phyloP scores from a whole-genome alignment of 441 rosid genomes.

The Croton setiger region DNA sequence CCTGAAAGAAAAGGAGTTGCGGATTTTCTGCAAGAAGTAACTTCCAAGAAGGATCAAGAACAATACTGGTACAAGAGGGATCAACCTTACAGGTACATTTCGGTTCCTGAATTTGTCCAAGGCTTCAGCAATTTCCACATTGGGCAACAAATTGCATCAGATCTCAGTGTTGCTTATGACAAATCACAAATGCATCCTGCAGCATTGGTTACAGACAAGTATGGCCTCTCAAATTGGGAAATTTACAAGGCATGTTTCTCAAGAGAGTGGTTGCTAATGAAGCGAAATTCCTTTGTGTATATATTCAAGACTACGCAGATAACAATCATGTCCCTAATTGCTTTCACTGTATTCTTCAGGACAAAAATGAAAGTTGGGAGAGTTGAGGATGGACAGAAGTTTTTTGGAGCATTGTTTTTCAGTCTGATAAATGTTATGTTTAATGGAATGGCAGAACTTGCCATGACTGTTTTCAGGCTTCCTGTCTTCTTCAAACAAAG shows the following conservation, averaged over 20 bases:
- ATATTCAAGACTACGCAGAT: constrained; percentile 76
- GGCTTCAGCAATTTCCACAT: constrained; percentile 61
- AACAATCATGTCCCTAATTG: constrained; percentile 51
- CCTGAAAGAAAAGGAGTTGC: constrained; percentile 93
- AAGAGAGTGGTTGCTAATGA: constrained; percentile 76
- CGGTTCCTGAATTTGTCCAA: constrained; percentile 60
- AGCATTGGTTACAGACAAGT: constrained; percentile 59
- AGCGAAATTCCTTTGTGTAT: constrained; percentile 61
- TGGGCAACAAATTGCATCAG: constrained; percentile 47
- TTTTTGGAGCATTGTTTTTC: constrained; percentile 58
- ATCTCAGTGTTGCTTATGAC: constrained; percentile 51
- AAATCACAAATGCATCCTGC: constrained; percentile 56
- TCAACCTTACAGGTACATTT: constrained; percentile 50
- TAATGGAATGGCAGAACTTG: constrained; percentile 77
- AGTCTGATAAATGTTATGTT: constrained; percentile 67
- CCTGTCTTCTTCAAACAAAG: constrained; percentile 88
- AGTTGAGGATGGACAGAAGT: constrained; percentile 47
- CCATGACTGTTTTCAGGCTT: constrained; percentile 59
- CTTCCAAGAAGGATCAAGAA: constrained; percentile 86
- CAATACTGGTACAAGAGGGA: constrained; percentile 72
- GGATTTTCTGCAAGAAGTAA: constrained; percentile 93
- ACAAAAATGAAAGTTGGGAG: constrained; percentile 47
- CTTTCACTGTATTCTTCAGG: constrained; percentile 62
- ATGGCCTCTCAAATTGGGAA: constrained; percentile 58
- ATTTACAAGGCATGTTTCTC: constrained; percentile 74